Evolutionary conservation across 1,139 yeast species (phyloP), one percentile per base, ranked within the genome.

Genomic region (Candida frijolesensis): DNA sequence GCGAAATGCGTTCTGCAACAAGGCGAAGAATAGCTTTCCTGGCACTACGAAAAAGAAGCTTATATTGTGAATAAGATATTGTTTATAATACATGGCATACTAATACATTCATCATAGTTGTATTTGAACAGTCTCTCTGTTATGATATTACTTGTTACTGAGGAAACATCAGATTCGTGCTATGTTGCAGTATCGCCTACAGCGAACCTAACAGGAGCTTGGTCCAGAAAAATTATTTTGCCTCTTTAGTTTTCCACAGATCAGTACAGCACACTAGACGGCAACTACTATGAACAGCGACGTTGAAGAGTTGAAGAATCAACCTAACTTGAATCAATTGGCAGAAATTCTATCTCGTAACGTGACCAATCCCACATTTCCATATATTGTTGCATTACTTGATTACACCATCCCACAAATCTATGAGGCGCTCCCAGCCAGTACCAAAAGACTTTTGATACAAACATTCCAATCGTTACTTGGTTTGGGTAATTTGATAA

Each of bases 401-500:
- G 66, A 72, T 47, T 56, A 58, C 50, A 71, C 76, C 2, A 58
- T 73, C 7, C 77, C 76, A 15, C 55, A 59, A 33, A 44, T 57
- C 9, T 59, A 60, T 50, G 15, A 12, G 2, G 51, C 60, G 3
- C 56, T 68, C 10, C 64, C 68, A 0, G 8, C 27, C 12, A 29
- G 1, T 18, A 30, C 2, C 35, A 52, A 58, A 43, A 18, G 42
- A 1, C 45, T 46, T 1, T 54, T 70, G 11, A 50, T 55, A 10
- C 39, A 38, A 2, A 52, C 54, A 6, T 63, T 71, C 35, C 63
- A 60, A 42, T 51, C 68, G 0, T 55, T 64, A 1, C 52, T 60
- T 3, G 77, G 76, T 0, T 46, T 72, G 9, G 73, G 76, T 1
- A 70, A 69, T 45, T 56, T 72, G 19, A 33, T 63, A 3, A 62